Base-by-base conservation (phyloP, 2,329 filamentous ascomycete species). In the Pseudonectria buxi region DNA sequence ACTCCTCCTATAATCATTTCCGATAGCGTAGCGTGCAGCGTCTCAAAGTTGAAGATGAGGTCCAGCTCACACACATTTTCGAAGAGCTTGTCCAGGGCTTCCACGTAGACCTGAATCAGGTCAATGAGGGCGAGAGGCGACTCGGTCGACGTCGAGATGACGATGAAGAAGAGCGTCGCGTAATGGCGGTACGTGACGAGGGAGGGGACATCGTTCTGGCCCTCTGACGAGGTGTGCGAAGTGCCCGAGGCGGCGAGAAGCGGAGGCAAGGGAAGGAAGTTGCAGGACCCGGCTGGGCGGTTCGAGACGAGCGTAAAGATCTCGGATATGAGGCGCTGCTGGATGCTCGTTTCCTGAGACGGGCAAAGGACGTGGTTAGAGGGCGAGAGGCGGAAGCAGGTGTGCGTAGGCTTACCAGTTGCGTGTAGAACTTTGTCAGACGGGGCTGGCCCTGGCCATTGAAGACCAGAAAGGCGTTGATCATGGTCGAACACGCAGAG, bases 41-140 rank as follows among this genome's bases (percentile, higher is more conserved):
- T 94, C 72, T 98, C 92, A 53, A 95, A 98, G 59, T 96, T 96
- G 69, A 98, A 98, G 61, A 98, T 98, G 50, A 98, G 74, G 62
- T 98, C 89, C 37, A 98, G 71, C 68, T 98, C 92, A 72, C 92
- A 98, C 9, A 98, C 92, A 59, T 98, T 95, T 66, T 96, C 92
- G 58, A 98, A 98, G 27, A 98, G 72, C 46, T 87, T 80, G 61
- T 98, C 92, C 25, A 98, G 75, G 1, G 90, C 82, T 64, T 98
- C 92, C 45, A 98, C 92, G 54, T 95, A 98, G 41, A 98, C 92
- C 64, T 98, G 92, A 47, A 98, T 96, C 36, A 98, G 69, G 62
- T 98, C 92, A 43, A 98, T 88, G 15, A 98, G 74, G 1, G 92
- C 92, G 3, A 98, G 81, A 1, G 92, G 92, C 1, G 87, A 95